phyloP scores from a whole-genome alignment of 1,139 yeast species.

The Pichia sp. region DNA sequence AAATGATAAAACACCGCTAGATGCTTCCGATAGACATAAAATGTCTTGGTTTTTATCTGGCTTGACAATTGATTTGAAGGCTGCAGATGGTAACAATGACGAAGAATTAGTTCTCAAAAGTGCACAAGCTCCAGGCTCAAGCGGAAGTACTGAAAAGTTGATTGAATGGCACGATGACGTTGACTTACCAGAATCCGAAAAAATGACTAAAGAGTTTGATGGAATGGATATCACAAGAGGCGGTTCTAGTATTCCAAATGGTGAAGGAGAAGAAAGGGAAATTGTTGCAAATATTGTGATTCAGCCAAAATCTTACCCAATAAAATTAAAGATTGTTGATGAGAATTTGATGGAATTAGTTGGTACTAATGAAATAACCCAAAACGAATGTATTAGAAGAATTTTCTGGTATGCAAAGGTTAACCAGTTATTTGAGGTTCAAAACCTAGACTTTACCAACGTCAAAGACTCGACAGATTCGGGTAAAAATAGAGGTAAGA shows the following conservation, averaged over 20 bases:
- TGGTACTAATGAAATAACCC: constrained; percentile 73
- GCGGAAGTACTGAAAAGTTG: constrained; percentile 29
- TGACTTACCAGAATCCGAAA: constrained; percentile 40
- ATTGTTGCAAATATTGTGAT: constrained; percentile 67
- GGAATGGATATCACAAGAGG: constrained; percentile 81
- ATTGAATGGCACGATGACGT: constrained; percentile 66
- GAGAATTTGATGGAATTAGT: constrained; percentile 58
- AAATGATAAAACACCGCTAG: constrained; percentile 32
- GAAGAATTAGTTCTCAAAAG: constrained; percentile 17
- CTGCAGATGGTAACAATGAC: constrained; percentile 22
- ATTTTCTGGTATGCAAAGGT: constrained; percentile 85
- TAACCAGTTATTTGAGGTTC: constrained; percentile 46
- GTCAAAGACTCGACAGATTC: constrained; percentile 7
- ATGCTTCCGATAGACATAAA: constrained; percentile 40
- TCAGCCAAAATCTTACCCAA: constrained; percentile 68
- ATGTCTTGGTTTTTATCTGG: constrained; percentile 82
- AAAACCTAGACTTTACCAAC: constrained; percentile 33
- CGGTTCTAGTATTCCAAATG: constrained; percentile 42
- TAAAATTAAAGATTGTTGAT: constrained; percentile 56
- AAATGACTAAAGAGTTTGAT: constrained; percentile 49
- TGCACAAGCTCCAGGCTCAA: constrained; percentile 17
- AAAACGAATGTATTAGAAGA: constrained; percentile 78
- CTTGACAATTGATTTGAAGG: constrained; percentile 66
- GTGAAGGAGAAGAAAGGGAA: constrained; percentile 35
- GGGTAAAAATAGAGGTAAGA: constrained; percentile 18